Conservation (phyloP, 257 asterid species). For the Cordia subcordata region DNA sequence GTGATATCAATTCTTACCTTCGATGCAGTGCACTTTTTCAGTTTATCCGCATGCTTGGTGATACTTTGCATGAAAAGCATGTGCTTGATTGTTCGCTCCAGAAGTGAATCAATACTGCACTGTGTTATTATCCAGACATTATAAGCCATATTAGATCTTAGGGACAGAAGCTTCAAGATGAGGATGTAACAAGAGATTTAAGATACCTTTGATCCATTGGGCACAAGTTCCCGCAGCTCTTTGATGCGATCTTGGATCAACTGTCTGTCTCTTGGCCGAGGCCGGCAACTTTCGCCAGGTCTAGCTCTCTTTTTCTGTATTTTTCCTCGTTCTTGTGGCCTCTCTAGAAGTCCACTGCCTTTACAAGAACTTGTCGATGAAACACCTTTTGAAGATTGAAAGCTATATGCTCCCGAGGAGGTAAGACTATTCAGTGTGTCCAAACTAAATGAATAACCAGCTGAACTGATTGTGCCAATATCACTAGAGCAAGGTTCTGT, state of each 20-base stretch:
- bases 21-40: slow-evolving; percentile 60
- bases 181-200: too few species aligned
- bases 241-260: slow-evolving; percentile 96
- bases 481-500: slow-evolving; percentile 53
- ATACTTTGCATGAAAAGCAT: slow-evolving; percentile 86
- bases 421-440: too few species aligned
- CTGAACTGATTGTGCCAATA: slow-evolving; percentile 55
- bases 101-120: slow-evolving; percentile 98
- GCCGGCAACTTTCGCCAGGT: slow-evolving; percentile 93
- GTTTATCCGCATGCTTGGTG: slow-evolving; percentile 82
- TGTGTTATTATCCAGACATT: slow-evolving; percentile 33
- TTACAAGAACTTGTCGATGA: slow-evolving; percentile 70
- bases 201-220: slow-evolving; percentile 85
- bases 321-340: slow-evolving; percentile 47
- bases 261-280: slow-evolving; percentile 97
- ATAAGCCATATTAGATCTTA: slow-evolving; percentile 2
- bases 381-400: slow-evolving; percentile 49
- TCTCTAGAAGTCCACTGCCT: slow-evolving; percentile 63
- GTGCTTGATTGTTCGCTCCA: slow-evolving; percentile 83
- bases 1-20: slow-evolving; percentile 42
- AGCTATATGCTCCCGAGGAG: slow-evolving; percentile 52
- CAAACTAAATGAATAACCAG: slow-evolving; percentile 61
- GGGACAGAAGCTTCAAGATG: slow-evolving; percentile 6
- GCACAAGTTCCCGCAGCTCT: slow-evolving; percentile 89
- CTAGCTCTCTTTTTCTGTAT: slow-evolving; percentile 71